phyloP scores from a whole-genome alignment of 805 yeast genomes.

The Candida bentonensis region DNA sequence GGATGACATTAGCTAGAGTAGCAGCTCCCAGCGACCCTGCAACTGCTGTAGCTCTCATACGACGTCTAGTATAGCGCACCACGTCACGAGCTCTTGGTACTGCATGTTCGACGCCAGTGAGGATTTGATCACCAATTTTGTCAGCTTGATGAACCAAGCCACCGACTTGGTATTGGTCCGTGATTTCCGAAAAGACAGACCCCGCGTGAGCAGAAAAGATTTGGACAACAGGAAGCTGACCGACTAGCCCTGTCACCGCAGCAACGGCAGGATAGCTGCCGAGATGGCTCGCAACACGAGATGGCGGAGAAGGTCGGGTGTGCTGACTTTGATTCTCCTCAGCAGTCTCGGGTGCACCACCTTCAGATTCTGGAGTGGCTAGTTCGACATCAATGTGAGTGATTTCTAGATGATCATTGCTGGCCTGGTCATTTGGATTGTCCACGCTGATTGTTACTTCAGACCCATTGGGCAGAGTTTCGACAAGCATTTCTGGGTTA shows the following conservation, averaged over 20 bases:
- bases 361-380: not conserved
- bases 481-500: slow-evolving; percentile 1
- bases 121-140: not conserved
- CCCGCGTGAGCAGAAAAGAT: not conserved
- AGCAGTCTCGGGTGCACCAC: not conserved
- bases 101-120: not conserved
- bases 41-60: not conserved
- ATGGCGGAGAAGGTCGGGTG: not conserved
- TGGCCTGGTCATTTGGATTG: too few species aligned
- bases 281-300: slow-evolving; percentile 1
- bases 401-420: not conserved
- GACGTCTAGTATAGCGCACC: not conserved
- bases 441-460: not conserved
- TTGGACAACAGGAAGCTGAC: slow-evolving; percentile 1
- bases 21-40: not conserved
- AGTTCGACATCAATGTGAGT: not conserved
- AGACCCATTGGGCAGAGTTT: not conserved
- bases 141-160: not conserved
- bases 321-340: not conserved
- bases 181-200: not conserved
- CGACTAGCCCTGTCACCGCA: not conserved
- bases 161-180: not conserved
- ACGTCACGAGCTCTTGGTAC: not conserved
- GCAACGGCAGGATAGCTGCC: not conserved
- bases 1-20: not conserved